Conservation (phyloP, 768 basidiomycete species). For the Trametes gibbosa region DNA sequence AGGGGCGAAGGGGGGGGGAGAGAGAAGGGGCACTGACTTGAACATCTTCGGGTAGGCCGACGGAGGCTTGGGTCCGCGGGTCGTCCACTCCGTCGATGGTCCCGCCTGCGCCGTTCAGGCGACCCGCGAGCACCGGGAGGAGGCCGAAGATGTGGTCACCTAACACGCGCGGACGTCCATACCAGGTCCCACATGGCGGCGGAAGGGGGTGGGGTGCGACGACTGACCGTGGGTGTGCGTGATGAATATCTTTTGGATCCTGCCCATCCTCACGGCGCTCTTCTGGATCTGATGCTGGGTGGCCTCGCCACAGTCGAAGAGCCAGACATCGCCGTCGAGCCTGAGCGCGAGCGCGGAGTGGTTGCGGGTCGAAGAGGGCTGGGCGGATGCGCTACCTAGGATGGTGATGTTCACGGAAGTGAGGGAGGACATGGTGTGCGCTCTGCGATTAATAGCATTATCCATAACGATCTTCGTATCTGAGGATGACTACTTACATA, state of each 20-base stretch:
- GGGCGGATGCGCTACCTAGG: constrained; percentile 78
- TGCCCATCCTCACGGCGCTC: constrained; percentile 74
- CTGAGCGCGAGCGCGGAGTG: constrained; percentile 73
- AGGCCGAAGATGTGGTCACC: constrained; percentile 84
- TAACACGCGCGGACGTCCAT: constrained; percentile 25
- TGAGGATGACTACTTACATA: too few relatives aligned
- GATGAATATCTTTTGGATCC: constrained; percentile 78
- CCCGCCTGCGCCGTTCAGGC: constrained; percentile 75
- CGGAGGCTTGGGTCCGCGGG: constrained; percentile 37
- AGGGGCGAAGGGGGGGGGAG: constrained; percentile 2
- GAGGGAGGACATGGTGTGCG: constrained; percentile 8
- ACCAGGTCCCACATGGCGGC: not conserved
- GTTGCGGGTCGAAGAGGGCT: constrained; percentile 75
- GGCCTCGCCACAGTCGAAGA: constrained; percentile 85
- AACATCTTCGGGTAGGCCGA: constrained; percentile 2
- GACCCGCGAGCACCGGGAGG: constrained; percentile 62
- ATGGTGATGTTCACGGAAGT: constrained; percentile 59
- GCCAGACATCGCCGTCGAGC: constrained; percentile 69
- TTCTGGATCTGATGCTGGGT: constrained; percentile 78
- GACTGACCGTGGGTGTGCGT: constrained; percentile 82
- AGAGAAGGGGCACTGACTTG: constrained; percentile 1
- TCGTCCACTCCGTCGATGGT: constrained; percentile 57
- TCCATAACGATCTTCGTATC: too few relatives aligned
- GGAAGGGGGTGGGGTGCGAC: not conserved
- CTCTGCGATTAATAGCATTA: too few relatives aligned